Evolutionary conservation across 805 yeast species (phyloP).

Genomic region (Jamesozyma jinghongensis): DNA sequence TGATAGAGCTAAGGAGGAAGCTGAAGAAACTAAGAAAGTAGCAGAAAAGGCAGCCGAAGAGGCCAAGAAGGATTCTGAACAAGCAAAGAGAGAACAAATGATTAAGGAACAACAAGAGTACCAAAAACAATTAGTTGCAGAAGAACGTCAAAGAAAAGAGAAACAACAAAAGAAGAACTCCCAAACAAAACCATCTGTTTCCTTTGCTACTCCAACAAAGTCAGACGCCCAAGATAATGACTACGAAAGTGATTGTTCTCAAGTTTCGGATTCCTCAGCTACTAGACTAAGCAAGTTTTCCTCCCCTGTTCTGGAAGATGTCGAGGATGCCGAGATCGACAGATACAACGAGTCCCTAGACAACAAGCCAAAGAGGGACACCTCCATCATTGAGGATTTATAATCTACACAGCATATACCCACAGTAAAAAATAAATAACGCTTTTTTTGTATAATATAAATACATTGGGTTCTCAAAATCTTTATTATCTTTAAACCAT

Average conservation of each 20-base stretch:
- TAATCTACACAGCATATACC: background rate
- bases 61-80: background rate
- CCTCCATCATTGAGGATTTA: conserved; percentile 24
- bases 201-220: background rate
- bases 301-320: conserved; percentile 26
- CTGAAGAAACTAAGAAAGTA: background rate
- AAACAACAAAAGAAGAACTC: background rate
- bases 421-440: background rate
- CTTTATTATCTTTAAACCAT: too few relatives aligned
- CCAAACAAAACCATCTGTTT: background rate
- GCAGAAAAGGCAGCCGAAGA: conserved; percentile 1
- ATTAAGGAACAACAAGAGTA: conserved; percentile 7
- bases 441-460: too few relatives aligned
- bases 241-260: background rate
- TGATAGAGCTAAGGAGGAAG: background rate
- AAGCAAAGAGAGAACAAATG: conserved; percentile 2
- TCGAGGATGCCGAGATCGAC: conserved; percentile 27
- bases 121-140: conserved; percentile 9
- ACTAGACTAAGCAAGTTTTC: conserved; percentile 4
- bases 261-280: background rate
- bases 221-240: conserved; percentile 1
- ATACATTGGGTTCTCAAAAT: too few relatives aligned
- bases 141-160: conserved; percentile 7
- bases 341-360: conserved; percentile 21
- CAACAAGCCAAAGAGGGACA: conserved; percentile 18